A percentile compares a stretch with the other conserved stretches of the same genome.
These are phyloP conservation scores for Phaseolus coccineus DNA, from an alignment of 331 rosid species.

Conservation along the genomic window DNA sequence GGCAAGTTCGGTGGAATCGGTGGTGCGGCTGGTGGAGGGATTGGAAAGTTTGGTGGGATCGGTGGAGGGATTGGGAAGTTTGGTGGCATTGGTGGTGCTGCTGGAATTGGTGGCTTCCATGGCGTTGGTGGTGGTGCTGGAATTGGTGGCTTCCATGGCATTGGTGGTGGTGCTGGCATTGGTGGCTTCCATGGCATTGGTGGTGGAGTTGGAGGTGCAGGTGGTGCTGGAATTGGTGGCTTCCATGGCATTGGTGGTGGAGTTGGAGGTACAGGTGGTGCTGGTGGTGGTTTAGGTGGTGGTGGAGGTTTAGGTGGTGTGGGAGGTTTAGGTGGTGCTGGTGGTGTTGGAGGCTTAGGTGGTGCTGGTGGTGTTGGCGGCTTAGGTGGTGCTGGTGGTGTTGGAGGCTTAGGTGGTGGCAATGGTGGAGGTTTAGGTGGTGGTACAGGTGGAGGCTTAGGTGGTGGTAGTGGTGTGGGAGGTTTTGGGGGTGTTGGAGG, in stretches of 20 bases:
- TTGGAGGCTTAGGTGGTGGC: neutral
- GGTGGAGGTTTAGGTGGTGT: neutral
- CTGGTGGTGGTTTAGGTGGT: constrained; percentile 33
- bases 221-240: constrained; percentile 24
- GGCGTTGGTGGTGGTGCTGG: constrained; percentile 34
- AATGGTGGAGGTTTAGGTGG: constrained; percentile 42
- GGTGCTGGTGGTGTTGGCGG: neutral
- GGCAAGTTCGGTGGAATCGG: constrained; percentile 49
- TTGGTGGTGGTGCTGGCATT: constrained; percentile 47
- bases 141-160: constrained; percentile 49
- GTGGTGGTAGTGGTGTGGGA: constrained; percentile 55
- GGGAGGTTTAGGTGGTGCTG: constrained; percentile 32
- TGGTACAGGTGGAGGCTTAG: constrained; percentile 51
- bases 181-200: constrained; percentile 16
- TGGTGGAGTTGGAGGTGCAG: constrained; percentile 36
- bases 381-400: constrained; percentile 47
- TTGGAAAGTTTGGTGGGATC: constrained; percentile 47
- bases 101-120: constrained; percentile 27
- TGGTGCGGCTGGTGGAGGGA: constrained; percentile 47
- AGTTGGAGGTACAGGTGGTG: constrained; percentile 43
- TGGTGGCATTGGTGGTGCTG: constrained; percentile 54
- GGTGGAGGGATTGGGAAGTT: constrained; percentile 40
- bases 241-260: constrained; percentile 39
- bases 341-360: constrained; percentile 33
- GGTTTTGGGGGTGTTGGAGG: constrained; percentile 64